Evolutionary conservation across 2,329 filamentous ascomycete genomes (phyloP), one percentile per base, ranked within the genome.

Genomic region (Beauveria varroae): DNA sequence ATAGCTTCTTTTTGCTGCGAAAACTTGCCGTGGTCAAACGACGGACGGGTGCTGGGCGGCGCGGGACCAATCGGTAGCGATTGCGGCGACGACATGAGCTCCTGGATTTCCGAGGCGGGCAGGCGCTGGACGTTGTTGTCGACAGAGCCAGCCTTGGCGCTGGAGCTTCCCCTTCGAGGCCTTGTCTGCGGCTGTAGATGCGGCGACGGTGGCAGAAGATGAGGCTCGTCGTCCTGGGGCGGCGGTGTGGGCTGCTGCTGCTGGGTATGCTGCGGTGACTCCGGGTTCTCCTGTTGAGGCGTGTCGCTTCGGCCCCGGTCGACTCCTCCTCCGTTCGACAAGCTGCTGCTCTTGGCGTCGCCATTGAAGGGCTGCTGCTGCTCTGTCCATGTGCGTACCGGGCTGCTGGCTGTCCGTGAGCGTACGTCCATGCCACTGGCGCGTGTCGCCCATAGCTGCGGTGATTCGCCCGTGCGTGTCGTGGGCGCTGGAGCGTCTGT

Each of bases 21-120:
- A 20, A 65, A 64, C 47, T 64, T 64, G 18, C 79, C 79, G 68
- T 71, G 63, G 71, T 79, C 64, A 71, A 78, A 64, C 68, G 69
- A 64, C 71, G 72, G 65, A 68, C 75, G 64, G 71, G 73, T 7
- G 18, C 34, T 22, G 57, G 70, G 58, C 62, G 73, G 69, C 66
- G 74, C 71, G 64, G 73, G 70, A 1, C 81, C 80, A 1, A 86
- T 71, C 14, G 85, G 84, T 2, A 87, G 72, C 1, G 84, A 86
- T 30, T 84, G 81, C 6, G 83, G 82, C 1, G 81, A 78, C 30
- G 78, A 79, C 16, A 81, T 79, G 62, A 87, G 72, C 63, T 83
- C 80, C 58, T 84, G 79, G 68, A 87, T 85, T 67, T 85, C 81
- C 43, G 77, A 80, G 8, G 81, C 81, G 0, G 84, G 85, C 28